Evolutionary conservation across 1,284 basidiomycete species (phyloP).

Genomic region (Ceratobasidium sp.): DNA sequence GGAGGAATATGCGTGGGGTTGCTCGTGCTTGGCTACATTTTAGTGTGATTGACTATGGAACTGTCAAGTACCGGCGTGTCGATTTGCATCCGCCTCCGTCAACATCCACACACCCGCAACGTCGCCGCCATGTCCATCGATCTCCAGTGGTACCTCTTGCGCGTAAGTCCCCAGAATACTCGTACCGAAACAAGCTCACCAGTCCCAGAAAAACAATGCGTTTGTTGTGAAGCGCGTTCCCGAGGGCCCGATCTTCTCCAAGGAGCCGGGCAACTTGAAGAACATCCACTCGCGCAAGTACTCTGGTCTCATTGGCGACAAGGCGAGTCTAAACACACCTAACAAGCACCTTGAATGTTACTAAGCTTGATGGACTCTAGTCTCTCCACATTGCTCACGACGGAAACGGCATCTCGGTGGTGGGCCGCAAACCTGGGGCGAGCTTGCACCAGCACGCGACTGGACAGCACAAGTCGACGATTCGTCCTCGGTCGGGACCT

Average conservation of each 20-base stretch:
- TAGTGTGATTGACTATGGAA: too few species aligned
- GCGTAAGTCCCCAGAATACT: conserved; percentile 61
- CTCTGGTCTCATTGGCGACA: conserved; percentile 84
- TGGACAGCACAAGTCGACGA: conserved; percentile 59
- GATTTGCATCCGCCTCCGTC: conserved; percentile 37
- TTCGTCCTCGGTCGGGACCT: conserved; percentile 74
- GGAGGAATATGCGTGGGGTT: too few species aligned
- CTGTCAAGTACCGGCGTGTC: too few species aligned
- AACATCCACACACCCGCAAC: conserved; percentile 18
- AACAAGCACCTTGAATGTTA: neutral
- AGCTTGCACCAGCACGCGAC: conserved; percentile 62
- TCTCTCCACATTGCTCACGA: conserved; percentile 52
- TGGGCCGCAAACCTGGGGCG: conserved; percentile 72
- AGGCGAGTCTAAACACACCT: conserved; percentile 57
- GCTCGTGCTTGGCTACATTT: too few species aligned
- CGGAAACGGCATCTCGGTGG: conserved; percentile 67
- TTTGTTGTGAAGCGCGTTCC: conserved; percentile 78
- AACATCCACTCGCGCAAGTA: conserved; percentile 89
- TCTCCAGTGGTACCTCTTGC: conserved; percentile 89
- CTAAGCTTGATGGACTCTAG: neutral
- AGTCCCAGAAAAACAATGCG: conserved; percentile 74
- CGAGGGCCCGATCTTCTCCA: conserved; percentile 80
- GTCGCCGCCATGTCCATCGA: conserved; percentile 62
- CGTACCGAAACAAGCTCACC: neutral
- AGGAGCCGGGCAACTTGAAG: conserved; percentile 85